Base-by-base conservation (phyloP, 2,329 filamentous ascomycete species). In the Calonectria crousiana region DNA sequence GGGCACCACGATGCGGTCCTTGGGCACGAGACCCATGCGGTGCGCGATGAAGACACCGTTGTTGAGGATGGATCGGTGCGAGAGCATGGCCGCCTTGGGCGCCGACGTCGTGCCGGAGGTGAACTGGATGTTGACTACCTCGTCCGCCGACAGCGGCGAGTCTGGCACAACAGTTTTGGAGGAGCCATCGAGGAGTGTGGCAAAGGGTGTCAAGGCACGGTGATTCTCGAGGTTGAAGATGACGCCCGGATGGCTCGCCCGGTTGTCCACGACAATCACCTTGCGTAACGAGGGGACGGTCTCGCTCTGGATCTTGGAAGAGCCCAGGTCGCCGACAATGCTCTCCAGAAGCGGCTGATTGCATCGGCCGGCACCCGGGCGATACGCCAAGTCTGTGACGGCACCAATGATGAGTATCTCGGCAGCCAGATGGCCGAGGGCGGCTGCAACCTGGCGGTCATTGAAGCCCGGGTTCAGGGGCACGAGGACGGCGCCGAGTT, bases 111-210 rank as follows among this genome's bases (percentile, higher is more conserved):
- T 98, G n/a, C 96, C 97, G 0, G 94, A 96, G 0, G 97, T 99
- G 86, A 98, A 98, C 84, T 98, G 96, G 77, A 98, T 98, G 82
- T 98, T 98, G 78, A 97, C 93, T 3, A 94, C 92, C 66, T 98
- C 96, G 74, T 90, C 83, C 0, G 92, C 88, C 20, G 87, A 78
- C 1, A 93, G 87, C 0, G 86, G 86, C 30, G 83, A 70, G 69
- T 89, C 87, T 0, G 90, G 89, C 26, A 75, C 80, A 2, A 91
- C 79, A 2, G 82, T 23, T 0, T 80, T 73, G 2, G 81, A 76
- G 0, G 84, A 83, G 20, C 82, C 78, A 20, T 79, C 74, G 49
- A 87, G 79, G 36, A 92, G 84, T 1, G 78, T 69, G 1, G 84
- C 72, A 77, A 89, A 90, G 2, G 87, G 85, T 0, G 85, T 90